These are phyloP conservation scores for Colletotrichum cordylinicola DNA, from an alignment of 2,329 filamentous ascomycete genomes.

Conservation along the genomic window DNA sequence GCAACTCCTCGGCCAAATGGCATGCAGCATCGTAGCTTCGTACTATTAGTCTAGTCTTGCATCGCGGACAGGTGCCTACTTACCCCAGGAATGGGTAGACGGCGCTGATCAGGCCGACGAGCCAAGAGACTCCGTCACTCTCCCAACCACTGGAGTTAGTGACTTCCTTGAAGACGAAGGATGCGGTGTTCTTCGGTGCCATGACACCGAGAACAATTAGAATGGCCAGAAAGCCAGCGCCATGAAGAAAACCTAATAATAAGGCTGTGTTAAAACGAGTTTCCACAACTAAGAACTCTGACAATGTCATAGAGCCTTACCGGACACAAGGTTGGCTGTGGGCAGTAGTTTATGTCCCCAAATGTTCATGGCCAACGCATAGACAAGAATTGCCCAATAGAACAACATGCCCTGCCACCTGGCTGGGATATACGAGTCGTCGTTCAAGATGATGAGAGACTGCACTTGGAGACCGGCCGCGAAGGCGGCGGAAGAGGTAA, in stretches of 20 bases:
- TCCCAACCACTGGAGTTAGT: conserved; percentile 37
- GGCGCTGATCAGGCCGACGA: conserved; percentile 35
- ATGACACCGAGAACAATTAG: conserved; percentile 34
- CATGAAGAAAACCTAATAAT: conserved; percentile 29
- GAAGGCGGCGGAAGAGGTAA: conserved; percentile 54
- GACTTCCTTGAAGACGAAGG: conserved; percentile 37
- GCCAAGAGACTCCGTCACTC: conserved; percentile 35
- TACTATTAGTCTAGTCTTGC: neutral
- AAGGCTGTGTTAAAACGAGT: neutral
- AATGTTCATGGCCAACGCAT: conserved; percentile 44
- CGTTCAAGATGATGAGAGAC: conserved; percentile 46
- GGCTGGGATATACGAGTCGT: conserved; percentile 42
- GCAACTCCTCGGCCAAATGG: conserved; percentile 39
- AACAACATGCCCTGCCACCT: conserved; percentile 52
- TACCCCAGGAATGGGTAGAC: conserved; percentile 40
- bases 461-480: conserved; percentile 49
- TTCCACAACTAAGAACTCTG: accelerated
- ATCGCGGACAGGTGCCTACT: neutral
- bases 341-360: conserved; percentile 44
- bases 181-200: conserved; percentile 31
- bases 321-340: conserved; percentile 34
- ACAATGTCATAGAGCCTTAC: neutral
- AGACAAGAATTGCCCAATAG: conserved; percentile 48
- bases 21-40: conserved; percentile 38
- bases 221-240: conserved; percentile 31